Conservation (phyloP, 352 stramenopile genomes). For the Pythium volutum region DNA sequence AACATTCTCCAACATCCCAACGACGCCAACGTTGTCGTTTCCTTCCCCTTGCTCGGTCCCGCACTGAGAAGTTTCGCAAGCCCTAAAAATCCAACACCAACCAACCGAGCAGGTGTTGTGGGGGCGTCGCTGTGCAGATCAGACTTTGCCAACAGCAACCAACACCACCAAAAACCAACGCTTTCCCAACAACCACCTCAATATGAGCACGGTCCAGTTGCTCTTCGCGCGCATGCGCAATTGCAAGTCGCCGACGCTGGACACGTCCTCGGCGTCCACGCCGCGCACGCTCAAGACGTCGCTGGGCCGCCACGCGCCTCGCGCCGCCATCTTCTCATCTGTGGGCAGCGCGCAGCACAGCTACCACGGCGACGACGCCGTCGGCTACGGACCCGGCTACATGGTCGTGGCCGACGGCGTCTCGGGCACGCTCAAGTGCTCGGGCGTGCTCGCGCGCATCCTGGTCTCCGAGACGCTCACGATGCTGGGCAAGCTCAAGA, state of each 20-base stretch:
- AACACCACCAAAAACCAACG: neutral
- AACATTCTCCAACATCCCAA: neutral
- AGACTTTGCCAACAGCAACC: neutral
- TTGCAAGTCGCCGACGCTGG: slow-evolving; percentile 52
- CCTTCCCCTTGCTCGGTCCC: slow-evolving; percentile 2
- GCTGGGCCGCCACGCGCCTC: slow-evolving; percentile 4
- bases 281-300: slow-evolving; percentile 19
- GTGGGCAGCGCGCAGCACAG: slow-evolving; percentile 71
- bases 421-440: slow-evolving; percentile 83
- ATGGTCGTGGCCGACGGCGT: slow-evolving; percentile 87
- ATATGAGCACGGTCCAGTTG: slow-evolving; percentile 65
- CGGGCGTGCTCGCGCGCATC: slow-evolving; percentile 69
- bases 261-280: slow-evolving; percentile 20
- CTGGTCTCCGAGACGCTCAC: slow-evolving; percentile 77
- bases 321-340: slow-evolving; percentile 61
- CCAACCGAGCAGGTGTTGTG: neutral
- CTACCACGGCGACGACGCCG: slow-evolving; percentile 84
- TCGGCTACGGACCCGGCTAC: slow-evolving; percentile 80
- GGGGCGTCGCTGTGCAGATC: neutral
- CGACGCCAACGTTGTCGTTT: slow-evolving; percentile 13
- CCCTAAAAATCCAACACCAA: slow-evolving; percentile 5
- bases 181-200: slow-evolving; percentile 1
- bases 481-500: slow-evolving; percentile 65
- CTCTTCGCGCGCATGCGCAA: slow-evolving; percentile 72
- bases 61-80: slow-evolving; percentile 5